Base-by-base conservation (phyloP, 495 filamentous ascomycete species). In the Xylaria acuta region DNA sequence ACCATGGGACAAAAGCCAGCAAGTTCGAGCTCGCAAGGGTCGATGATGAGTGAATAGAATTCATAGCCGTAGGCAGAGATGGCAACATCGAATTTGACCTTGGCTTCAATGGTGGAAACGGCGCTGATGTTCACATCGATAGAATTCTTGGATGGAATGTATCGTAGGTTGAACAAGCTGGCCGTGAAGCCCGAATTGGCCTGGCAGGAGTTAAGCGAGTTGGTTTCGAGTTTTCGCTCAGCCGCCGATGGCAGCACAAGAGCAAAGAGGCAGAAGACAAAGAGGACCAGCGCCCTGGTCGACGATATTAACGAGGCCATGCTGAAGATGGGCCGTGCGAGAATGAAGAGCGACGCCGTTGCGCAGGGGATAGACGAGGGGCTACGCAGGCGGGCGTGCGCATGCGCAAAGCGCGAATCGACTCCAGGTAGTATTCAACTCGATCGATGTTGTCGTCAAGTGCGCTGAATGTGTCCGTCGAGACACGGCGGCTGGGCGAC, bases 1-100 rank as follows among this genome's bases (percentile, higher is more conserved):
- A 86, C 89, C 96, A 99, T 99, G 53, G 95, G 95, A 82, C 96
- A 99, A 78, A 99, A 86, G 40, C 95, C 95, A 60, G 85, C 78
- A 45, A 97, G 81, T 40, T 86, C 81, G 67, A 87, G 81, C 1
- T 86, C 81, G 86, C 96, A 99, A 25, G 95, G 96, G 78, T 98
- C 81, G 64, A 98, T 74, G 3, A 83, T 87, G 72, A 88, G 82
- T 36, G 82, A 83, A 64, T 93, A 76, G 64, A 91, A 86, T 25
- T 84, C 81, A 80, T 90, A 94, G 72, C 95, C 95, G 80, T 98
- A 98, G 18, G 93, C 95, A 67, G 89, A 86, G 67, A 97, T 87
- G 32, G 88, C 81, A 67, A 98, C 79, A 45, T 94, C 91, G 64
- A 95, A 94, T n/a, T 88, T 85, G 70, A 99, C 93, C 82, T 92